Evolutionary conservation across 2,329 filamentous ascomycete genomes (phyloP).

Genomic region (Pseudocercospora cruenta): DNA sequence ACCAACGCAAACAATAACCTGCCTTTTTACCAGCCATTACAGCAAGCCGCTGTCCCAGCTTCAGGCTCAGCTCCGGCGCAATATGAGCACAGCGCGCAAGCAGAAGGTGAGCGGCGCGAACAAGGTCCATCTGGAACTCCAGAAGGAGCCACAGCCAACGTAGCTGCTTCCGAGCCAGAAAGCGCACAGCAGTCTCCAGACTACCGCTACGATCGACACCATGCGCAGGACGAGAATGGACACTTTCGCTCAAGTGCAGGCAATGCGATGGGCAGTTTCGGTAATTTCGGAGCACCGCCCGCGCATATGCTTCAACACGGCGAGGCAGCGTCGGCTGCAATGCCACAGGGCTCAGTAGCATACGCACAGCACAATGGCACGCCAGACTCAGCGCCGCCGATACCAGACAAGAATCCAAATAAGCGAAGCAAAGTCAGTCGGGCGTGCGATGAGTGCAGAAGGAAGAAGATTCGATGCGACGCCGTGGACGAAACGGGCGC

Average conservation of each 20-base stretch:
- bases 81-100: neutral
- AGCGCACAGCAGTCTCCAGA: neutral
- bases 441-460: constrained; percentile 84
- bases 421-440: constrained; percentile 86
- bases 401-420: constrained; percentile 28
- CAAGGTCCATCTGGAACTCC: neutral
- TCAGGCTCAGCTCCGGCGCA: neutral
- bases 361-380: constrained; percentile 30
- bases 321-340: constrained; percentile 13
- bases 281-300: constrained; percentile 20
- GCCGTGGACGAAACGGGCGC: constrained; percentile 73
- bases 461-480: constrained; percentile 89
- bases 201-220: neutral
- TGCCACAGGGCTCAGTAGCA: constrained; percentile 26
- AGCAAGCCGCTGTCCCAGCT: neutral
- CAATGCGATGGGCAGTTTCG: constrained; percentile 24
- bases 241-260: neutral
- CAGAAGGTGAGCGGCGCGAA: neutral
- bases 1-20: constrained; percentile 8
- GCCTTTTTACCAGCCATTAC: constrained; percentile 18
- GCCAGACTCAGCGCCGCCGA: constrained; percentile 22
- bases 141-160: constrained; percentile 1
- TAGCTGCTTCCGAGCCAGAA: constrained; percentile 6
- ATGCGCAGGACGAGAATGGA: neutral
- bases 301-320: constrained; percentile 14